Evolutionary conservation across 176 grass and related monocot species (phyloP), one percentile per base, ranked within the genome.

Genomic region (Dendrocalamus sinicus): DNA sequence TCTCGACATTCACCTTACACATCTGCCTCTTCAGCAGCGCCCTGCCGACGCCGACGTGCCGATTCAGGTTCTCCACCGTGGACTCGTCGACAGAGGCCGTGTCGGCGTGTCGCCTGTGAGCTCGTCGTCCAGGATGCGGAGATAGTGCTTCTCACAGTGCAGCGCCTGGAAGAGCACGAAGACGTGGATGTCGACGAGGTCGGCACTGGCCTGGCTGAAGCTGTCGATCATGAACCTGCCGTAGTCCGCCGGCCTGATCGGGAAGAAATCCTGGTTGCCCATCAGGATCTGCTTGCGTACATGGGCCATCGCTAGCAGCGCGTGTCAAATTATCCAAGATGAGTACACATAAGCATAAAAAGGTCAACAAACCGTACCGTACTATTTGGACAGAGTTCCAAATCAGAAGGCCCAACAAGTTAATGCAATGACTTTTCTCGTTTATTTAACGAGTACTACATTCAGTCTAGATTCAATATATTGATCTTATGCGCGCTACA

Each of bases 151-250:
- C 16, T 85, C 44, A 6, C 1, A 76, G 71, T 70, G 62, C 61
- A 93, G 65, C 1, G 87, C 87, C 83, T 90, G 84, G 74, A 96
- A 93, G 16, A 96, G 69, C 62, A 88, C 68, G 15, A 87, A 88
- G 47, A 80, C 48, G 24, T 97, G 78, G 66, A 92, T 92, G 82
- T 97, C 95, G 13, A 94, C 90, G 70, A 97, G 59, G 54, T 94
- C 92, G 7, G 92, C 45, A 72, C 86, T 89, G 0, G 86, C 88
- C 44, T 94, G 84, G 52, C 58, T 91, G 32, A 97, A 92, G 67
- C 74, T 82, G 32, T 97, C 88, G 8, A 97, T 47, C 39, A 97
- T 17, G 70, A 97, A 90, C 8, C 83, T 92, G 7, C 80, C 72
- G 50, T 90, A 90, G 32, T 91, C 90, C 0, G 71, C 44, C 0